These are phyloP conservation scores for Colletotrichum abscissum DNA, from an alignment of 2,329 filamentous ascomycete species.

Conservation along the genomic window DNA sequence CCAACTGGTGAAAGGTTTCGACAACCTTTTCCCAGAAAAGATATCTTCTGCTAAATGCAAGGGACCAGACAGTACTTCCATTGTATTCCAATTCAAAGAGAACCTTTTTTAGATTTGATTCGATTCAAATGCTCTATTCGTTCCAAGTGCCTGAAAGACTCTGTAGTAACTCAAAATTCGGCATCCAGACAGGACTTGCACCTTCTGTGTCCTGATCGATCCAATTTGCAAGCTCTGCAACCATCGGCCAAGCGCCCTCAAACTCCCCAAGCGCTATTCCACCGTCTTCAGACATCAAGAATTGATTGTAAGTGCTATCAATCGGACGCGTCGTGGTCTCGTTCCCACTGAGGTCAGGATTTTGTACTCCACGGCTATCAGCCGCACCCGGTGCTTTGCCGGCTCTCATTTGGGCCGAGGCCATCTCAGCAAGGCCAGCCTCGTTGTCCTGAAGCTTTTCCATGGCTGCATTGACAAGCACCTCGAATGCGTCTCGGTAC, in stretches of 20 bases:
- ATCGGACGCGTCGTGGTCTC: not conserved
- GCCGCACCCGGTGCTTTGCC: not conserved
- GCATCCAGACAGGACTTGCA: constrained; percentile 44
- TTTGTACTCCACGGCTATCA: not conserved
- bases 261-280: constrained; percentile 10
- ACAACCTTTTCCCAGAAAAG: too few species aligned
- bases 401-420: constrained; percentile 19
- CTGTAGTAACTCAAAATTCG: constrained; percentile 44
- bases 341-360: not conserved
- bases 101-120: too few species aligned
- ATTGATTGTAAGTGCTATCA: not conserved
- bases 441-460: constrained; percentile 27
- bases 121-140: not conserved
- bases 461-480: constrained; percentile 53
- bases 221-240: constrained; percentile 44
- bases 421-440: constrained; percentile 21
- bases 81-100: too few species aligned
- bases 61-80: too few species aligned
- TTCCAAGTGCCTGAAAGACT: constrained; percentile 36
- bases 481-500: constrained; percentile 59
- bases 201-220: constrained; percentile 42
- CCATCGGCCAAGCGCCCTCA: constrained; percentile 42
- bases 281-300: not conserved
- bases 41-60: too few species aligned
- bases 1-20: too few species aligned